A percentile compares a stretch with the other conserved stretches of the same genome.
Evolutionary conservation across 768 basidiomycete genomes (phyloP).

Genomic region (Hydnomerulius pinastri): DNA sequence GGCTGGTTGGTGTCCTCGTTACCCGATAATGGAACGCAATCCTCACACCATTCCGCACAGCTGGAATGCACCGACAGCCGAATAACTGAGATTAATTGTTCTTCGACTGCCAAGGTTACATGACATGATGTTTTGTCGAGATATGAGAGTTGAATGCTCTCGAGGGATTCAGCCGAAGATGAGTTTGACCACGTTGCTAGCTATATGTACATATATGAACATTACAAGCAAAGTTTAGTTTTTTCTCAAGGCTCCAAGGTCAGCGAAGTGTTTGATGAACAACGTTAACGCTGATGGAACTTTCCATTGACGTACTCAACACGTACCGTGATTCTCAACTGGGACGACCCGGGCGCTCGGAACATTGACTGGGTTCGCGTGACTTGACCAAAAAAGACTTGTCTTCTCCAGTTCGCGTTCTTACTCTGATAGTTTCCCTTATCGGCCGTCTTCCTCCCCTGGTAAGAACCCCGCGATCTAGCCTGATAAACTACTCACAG

Average conservation of each 20-base stretch:
- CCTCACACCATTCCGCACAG: slow-evolving; percentile 26
- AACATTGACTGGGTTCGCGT: slow-evolving; percentile 27
- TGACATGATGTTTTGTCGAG: slow-evolving; percentile 11
- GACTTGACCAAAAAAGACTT: slow-evolving; percentile 27
- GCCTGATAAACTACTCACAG: slow-evolving; percentile 53
- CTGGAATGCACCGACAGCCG: slow-evolving; percentile 40
- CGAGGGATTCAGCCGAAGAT: slow-evolving; percentile 10
- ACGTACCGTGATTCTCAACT: slow-evolving; percentile 27
- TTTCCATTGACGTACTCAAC: slow-evolving; percentile 35
- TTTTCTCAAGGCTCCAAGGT: slow-evolving; percentile 24
- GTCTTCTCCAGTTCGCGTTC: slow-evolving; percentile 23
- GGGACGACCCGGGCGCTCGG: slow-evolving; percentile 22
- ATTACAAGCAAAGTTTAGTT: slow-evolving; percentile 21
- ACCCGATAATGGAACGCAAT: slow-evolving; percentile 3
- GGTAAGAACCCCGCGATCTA: slow-evolving; percentile 57
- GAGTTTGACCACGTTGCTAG: slow-evolving; percentile 2
- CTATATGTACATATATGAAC: slow-evolving; percentile 39
- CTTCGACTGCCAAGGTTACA: slow-evolving; percentile 2
- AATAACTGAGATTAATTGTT: slow-evolving; percentile 19
- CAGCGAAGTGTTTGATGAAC: slow-evolving; percentile 26
- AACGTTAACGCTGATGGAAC: slow-evolving; percentile 36
- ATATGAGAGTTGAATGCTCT: slow-evolving; percentile 8
- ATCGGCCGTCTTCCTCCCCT: slow-evolving; percentile 47
- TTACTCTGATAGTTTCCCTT: slow-evolving; percentile 25
- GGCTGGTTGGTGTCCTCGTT: slow-evolving; percentile 45